Base-by-base conservation (phyloP, 1,284 basidiomycete species). In the Acaromyces ingoldii region DNA sequence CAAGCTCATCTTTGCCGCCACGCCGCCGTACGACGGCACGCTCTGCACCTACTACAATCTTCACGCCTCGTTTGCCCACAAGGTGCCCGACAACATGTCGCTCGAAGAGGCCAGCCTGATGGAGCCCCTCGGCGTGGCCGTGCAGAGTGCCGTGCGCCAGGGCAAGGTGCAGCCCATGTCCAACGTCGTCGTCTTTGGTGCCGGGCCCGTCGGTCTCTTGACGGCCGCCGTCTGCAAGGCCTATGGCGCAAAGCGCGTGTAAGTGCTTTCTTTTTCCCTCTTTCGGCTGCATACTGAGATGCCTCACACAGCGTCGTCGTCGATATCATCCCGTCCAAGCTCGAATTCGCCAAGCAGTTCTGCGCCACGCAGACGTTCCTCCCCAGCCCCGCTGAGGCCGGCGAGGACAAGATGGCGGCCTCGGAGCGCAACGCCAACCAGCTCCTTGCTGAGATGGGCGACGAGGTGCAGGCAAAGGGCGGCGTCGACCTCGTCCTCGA, bases 221-320 rank as follows among this genome's bases (percentile, higher is more conserved):
- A 87, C 85, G 73, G 91, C 92, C 84, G 91, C 89, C 3, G 90
- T 91, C 21, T 90, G 90, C 25, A 90, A 86, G 72, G 91, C 78
- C n/a, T 79, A 78, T 65, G 76, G 75, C 0, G 78, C 76, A 6
- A 66, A 62, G 51, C 51, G 60, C 11, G 64, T 72, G 57, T 54
- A 22, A 47, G 51, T 66, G 13, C 2, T 89, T 84, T 1, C 82
- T 93, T 58, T 48, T 55, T 37, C 25, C 40, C 30, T 2, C n/a
- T 13, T 22, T n/a, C 34, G 44, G 10, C n/a, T 33, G 21, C 15
- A 25, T 28, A 4, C 19, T 34, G 13, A 17, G 17, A 6, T 19
- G 34, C n/a, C 17, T 28, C 17, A 29, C 4, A 11, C 29, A 49
- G 25, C 31, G 63, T 70, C 29, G 44, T 57, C n/a, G 59, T 78